A percentile compares a stretch with the other conserved stretches of the same genome.
phyloP scores from a whole-genome alignment of 2,329 filamentous ascomycete species.

The Dissoconium aciculare region DNA sequence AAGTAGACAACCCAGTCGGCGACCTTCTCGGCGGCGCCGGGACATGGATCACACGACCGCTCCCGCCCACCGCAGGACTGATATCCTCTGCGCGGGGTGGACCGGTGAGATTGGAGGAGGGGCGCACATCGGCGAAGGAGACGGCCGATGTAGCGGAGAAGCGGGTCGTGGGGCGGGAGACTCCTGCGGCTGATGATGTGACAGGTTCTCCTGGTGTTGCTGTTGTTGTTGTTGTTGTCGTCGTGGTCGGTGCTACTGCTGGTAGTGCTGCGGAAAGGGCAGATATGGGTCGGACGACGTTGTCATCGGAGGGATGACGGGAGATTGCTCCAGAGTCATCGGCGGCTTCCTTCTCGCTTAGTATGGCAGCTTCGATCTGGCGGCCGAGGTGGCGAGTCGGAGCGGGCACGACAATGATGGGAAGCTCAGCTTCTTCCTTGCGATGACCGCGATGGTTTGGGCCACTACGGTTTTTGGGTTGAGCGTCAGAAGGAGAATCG shows the following conservation, averaged over 20 bases:
- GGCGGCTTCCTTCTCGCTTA: constrained; percentile 3
- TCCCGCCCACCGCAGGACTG: constrained; percentile 12
- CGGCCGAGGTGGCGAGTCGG: constrained; percentile 37
- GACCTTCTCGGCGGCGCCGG: constrained; percentile 13
- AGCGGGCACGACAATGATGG: constrained; percentile 47
- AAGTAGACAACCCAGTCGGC: too few relatives aligned
- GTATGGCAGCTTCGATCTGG: constrained; percentile 37
- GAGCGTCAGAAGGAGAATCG: constrained; percentile 9
- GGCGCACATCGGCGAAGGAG: constrained; percentile 1
- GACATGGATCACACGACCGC: constrained; percentile 12
- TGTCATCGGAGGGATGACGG: constrained; percentile 2
- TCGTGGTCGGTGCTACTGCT: neutral
- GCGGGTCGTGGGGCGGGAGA: too few relatives aligned
- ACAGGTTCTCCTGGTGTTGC: constrained; percentile 2
- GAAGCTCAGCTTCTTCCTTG: constrained; percentile 32
- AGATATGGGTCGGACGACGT: constrained; percentile 2
- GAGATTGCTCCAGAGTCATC: constrained; percentile 5
- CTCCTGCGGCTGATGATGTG: neutral
- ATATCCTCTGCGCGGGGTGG: constrained; percentile 20
- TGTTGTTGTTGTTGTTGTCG: neutral
- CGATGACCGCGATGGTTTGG: too few relatives aligned
- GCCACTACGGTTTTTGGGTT: too few relatives aligned
- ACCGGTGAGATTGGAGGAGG: constrained; percentile 4
- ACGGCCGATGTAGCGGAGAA: too few relatives aligned
- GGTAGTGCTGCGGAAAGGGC: neutral